A percentile compares a stretch with the other conserved stretches of the same genome.
Evolutionary conservation across 2,329 filamentous ascomycete species (phyloP).

Genomic region (Fusarium staphyleae): DNA sequence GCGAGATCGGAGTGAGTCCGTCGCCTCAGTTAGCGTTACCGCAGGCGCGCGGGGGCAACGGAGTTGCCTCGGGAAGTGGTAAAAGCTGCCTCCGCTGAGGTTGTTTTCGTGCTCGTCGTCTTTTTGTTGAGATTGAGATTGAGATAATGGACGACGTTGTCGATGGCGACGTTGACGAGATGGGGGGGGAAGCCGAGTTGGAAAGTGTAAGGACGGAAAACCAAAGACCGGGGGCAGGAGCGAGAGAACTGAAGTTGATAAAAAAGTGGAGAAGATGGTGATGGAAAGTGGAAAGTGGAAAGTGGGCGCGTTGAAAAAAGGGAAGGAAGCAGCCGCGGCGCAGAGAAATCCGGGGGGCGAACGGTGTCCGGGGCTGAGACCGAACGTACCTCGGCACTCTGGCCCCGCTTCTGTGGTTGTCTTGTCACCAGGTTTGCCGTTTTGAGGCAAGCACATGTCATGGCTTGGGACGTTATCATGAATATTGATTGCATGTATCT

Average conservation of each 20-base stretch:
- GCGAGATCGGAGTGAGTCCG: slow-evolving; percentile 35
- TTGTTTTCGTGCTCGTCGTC: slow-evolving; percentile 1
- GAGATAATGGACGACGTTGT: background rate
- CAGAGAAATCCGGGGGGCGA: slow-evolving; percentile 42
- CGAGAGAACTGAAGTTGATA: slow-evolving; percentile 27
- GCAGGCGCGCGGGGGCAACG: slow-evolving; percentile 29
- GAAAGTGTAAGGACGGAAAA: slow-evolving; percentile 8
- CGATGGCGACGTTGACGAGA: slow-evolving; percentile 7
- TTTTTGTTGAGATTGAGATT: background rate
- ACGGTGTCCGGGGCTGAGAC: slow-evolving; percentile 26
- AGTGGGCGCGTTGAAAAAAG: slow-evolving; percentile 15
- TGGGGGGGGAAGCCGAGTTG: background rate
- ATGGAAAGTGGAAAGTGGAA: slow-evolving; percentile 21
- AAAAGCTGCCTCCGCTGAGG: slow-evolving; percentile 1
- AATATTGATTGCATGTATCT: background rate
- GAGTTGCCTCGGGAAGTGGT: slow-evolving; percentile 34
- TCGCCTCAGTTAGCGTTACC: slow-evolving; percentile 34
- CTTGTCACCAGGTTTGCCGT: slow-evolving; percentile 22
- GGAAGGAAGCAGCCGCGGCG: slow-evolving; percentile 9
- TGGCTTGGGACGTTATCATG: background rate
- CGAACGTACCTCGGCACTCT: slow-evolving; percentile 38
- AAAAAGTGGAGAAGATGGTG: too few relatives aligned
- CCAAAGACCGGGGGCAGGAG: slow-evolving; percentile 21
- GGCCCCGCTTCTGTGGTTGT: slow-evolving; percentile 10
- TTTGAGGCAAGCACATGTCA: slow-evolving; percentile 9